Base-by-base conservation (phyloP, 1,284 basidiomycete species). In the Trametes versicolor region DNA sequence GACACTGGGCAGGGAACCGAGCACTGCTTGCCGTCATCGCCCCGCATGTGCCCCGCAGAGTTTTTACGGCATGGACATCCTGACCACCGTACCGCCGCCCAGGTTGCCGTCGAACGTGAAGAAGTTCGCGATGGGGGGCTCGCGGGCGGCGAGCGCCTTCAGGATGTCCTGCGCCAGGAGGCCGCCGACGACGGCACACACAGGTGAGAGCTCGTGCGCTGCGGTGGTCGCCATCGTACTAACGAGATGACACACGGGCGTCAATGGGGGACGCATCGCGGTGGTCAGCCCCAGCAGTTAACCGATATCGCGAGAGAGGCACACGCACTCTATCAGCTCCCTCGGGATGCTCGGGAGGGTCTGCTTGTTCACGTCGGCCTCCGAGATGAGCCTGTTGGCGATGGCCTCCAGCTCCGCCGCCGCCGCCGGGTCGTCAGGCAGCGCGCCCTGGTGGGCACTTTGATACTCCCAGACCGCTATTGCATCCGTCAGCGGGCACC, bases 111-210 rank as follows among this genome's bases (percentile, higher is more conserved):
- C 91, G 68, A 97, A 94, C n/a, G 90, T 84, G 71, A 97, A 91
- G 73, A 98, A 92, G 77, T 99, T 99, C 58, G 93, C 91, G 65
- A 98, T 91, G 1, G 97, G 97, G 51, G 91, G 88, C 73, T 99
- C 97, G 60, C 95, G 90, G 60, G 91, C 94, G 48, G 93, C 94
- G 41, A 99, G 82, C 0, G 94, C 89, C 77, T 98, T 97, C 50
- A 99, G 83, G 58, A 99, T 91, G 76, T 99, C 97, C 78, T 99
- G 98, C 2, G 92, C 96, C 17, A 99, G 80, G 77, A 99, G 87
- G 17, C 98, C 98, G 34, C 98, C 97, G 50, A 99, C 83, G 34
- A 99, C 92, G 0, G 96, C 96, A 75, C 96, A 92, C 4, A 96
- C 89, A 1, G 96, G 93, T 4, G 94, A 89, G 81, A 97, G 93